A percentile compares a stretch with the other conserved stretches of the same genome.
Conservation (phyloP, 163 green algal genomes). For the Prototheca stagnorum region DNA sequence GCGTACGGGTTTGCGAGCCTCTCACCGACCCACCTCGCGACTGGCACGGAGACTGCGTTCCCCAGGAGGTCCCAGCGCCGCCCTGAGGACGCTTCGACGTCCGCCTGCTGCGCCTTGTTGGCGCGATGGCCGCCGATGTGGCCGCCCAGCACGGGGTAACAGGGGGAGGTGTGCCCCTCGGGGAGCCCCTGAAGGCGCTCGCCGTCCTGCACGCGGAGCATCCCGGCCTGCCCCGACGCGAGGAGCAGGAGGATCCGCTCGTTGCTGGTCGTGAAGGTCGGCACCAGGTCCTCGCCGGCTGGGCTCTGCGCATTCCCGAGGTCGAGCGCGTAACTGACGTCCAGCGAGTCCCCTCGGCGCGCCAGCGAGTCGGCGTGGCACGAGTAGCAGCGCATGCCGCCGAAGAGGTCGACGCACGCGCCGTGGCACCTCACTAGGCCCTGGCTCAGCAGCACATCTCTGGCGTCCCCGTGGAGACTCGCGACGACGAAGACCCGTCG, state of each 20-base stretch:
- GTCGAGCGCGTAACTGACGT: constrained; percentile 50
- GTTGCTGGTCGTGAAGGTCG: constrained; percentile 73
- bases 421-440: constrained; percentile 37
- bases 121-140: constrained; percentile 19
- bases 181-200: constrained; percentile 68
- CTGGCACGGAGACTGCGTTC: constrained; percentile 68
- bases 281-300: constrained; percentile 45
- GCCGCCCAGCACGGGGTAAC: constrained; percentile 34
- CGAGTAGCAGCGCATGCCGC: constrained; percentile 27
- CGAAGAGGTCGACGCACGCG: constrained; percentile 22
- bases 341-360: background rate
- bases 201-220: constrained; percentile 58
- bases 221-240: constrained; percentile 27
- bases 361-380: constrained; percentile 25
- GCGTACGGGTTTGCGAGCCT: constrained; percentile 45
- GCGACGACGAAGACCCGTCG: constrained; percentile 69
- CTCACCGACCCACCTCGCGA: constrained; percentile 55
- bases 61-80: constrained; percentile 36
- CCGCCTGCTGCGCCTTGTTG: background rate
- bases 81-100: constrained; percentile 12
- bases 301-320: constrained; percentile 45
- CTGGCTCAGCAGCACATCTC: constrained; percentile 69
- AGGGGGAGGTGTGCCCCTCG: constrained; percentile 44
- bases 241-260: constrained; percentile 63
- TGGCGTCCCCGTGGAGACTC: constrained; percentile 60